Evolutionary conservation across 1,139 yeast genomes (phyloP), one percentile per base, ranked within the genome.

Genomic region (Pichia sp.): DNA sequence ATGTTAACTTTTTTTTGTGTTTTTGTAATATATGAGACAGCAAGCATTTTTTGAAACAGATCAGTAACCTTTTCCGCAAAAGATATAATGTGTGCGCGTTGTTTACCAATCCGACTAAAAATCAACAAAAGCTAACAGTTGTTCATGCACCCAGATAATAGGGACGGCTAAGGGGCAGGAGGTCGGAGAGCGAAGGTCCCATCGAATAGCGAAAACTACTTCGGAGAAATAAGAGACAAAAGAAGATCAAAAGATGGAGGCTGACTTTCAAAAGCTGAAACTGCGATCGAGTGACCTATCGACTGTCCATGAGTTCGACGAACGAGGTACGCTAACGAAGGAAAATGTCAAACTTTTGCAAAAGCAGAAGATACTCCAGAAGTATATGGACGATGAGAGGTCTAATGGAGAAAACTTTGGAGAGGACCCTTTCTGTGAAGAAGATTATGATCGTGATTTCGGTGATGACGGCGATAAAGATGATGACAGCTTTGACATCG

Each of bases 221-320:
- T n/a, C n/a, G n/a, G n/a, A n/a, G 30, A 26, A 12, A 9, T 12
- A 9, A 26, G 30, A 12, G 44, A 31, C 41, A 28, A 34, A 21
- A n/a, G 8, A 10, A 18, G 3, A 16, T 10, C 25, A 23, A 37
- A 26, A 31, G 21, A 47, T 53, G 55, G 51, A 49, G 4, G 25
- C n/a, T 2, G 49, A 45, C n/a, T 48, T 45, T 10, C 34, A 42
- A 16, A 28, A 43, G n/a, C n/a, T 51, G 13, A 46, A 26, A 1
- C 7, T 51, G 2, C 23, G 36, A 13, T 25, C 52, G 13, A 39
- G 47, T 21, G 52, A 53, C n/a, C 40, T 63, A 7, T 61, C 65
- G 1, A 61, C 63, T 1, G 65, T 62, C 2, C 59, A 58, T 31
- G 66, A 62, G 48, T 45, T 50, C 1, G 62, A 60, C 16, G 48